Evolutionary conservation across 169 alveolate genomes (phyloP), one percentile per base, ranked within the genome.

Genomic region (Plasmodium malariae): DNA sequence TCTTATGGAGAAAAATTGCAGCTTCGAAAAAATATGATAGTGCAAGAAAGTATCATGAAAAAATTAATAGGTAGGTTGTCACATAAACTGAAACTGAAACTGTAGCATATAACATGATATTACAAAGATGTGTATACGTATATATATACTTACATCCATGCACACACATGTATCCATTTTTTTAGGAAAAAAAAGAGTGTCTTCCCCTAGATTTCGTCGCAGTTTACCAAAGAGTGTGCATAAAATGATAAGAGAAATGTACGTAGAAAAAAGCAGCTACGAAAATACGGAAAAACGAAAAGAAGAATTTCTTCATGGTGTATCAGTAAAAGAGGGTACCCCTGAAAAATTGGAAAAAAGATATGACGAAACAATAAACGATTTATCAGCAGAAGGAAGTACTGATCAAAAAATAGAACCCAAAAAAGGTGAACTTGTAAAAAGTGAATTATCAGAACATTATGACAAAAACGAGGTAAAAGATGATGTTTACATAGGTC

Each of bases 161-260:
- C 51, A 3, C 51, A n/a, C 51, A 21, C 48, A 28, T 62, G 45
- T 49, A 0, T 34, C 7, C 40, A 43, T 57, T 3, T 36, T n/a
- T 32, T 74, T 34, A 86, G 92, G 87, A 26, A 86, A 86, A 71
- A 86, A 74, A 86, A 70, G 92, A 43, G 51, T 86, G 17, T 59
- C 60, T 0, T 86, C 92, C 69, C 92, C 92, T 3, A 26, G 92
- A 48, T 70, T 69, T 73, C 59, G 92, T 19, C 72, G 57, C 6
- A 86, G 19, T 37, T 6, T 86, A 49, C 92, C 92, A 34, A 68
- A 86, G 32, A 86, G 69, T 30, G 57, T 87, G 4, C 74, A 70
- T 51, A 86, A 86, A 86, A 86, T 86, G 92, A 86, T 86, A 5
- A 86, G 43, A 2, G 92, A 86, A 86, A 86, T 86, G 92, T 86